Conservation (phyloP, 75 land plant genomes). For the Pinus taeda region DNA sequence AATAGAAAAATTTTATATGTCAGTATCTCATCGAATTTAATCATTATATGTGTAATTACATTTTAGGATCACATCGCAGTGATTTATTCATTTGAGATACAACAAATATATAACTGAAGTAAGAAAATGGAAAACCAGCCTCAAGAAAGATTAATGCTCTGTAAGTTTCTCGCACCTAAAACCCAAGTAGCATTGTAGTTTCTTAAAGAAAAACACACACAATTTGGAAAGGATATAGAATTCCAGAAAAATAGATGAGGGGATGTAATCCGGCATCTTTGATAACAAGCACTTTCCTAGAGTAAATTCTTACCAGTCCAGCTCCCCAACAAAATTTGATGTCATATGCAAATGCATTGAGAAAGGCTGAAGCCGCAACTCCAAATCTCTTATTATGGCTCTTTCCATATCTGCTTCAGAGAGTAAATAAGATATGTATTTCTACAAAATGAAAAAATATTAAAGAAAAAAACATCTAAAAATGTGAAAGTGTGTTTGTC, state of each 20-base stretch:
- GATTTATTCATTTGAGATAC: background rate
- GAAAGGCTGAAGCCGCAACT: conserved; percentile 49
- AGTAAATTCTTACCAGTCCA: conserved; percentile 67
- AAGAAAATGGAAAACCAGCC: background rate
- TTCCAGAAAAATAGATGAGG: background rate
- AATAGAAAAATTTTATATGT: conserved; percentile 1
- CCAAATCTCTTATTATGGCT: conserved; percentile 80
- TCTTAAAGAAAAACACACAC: background rate
- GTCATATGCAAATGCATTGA: conserved; percentile 43
- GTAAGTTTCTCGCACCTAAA: background rate
- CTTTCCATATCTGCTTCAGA: conserved; percentile 84
- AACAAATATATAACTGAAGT: background rate
- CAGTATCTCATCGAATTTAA: background rate
- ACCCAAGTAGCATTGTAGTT: background rate
- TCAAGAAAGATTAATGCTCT: background rate
- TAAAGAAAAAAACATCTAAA: background rate
- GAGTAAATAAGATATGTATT: background rate
- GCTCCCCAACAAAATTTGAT: conserved; percentile 83
- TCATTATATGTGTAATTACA: background rate
- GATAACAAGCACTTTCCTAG: background rate
- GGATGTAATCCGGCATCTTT: background rate
- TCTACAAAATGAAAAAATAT: background rate
- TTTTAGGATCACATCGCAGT: background rate
- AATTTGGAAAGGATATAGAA: background rate
- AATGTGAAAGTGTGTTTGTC: too few species aligned